These are phyloP conservation scores for Thalassiosira livingstoniorum DNA, from an alignment of 352 stramenopile species.

Conservation along the genomic window DNA sequence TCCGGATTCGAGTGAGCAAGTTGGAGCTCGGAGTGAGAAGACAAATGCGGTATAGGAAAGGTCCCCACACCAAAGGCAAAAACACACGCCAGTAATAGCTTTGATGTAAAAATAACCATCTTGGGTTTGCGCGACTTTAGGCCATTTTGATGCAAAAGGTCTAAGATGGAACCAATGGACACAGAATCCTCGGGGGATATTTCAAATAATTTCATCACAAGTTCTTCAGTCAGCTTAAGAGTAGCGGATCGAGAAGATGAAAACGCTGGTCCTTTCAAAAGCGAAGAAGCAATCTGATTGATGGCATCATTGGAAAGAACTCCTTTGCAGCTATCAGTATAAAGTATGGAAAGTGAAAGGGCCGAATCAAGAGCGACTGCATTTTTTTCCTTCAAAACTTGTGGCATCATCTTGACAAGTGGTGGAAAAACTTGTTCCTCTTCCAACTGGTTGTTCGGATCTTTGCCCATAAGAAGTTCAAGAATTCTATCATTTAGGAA, in stretches of 20 bases:
- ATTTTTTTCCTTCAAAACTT: constrained; percentile 79
- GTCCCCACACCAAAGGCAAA: constrained; percentile 73
- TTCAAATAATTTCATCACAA: constrained; percentile 84
- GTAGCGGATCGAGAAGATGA: constrained; percentile 74
- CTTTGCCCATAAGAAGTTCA: constrained; percentile 28
- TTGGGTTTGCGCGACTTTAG: constrained; percentile 84
- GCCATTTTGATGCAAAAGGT: constrained; percentile 75
- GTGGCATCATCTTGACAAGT: constrained; percentile 63
- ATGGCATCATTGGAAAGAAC: constrained; percentile 59
- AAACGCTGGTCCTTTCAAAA: constrained; percentile 82
- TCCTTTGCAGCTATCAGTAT: constrained; percentile 71
- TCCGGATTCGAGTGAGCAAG: constrained; percentile 80
- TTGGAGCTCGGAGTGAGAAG: constrained; percentile 66
- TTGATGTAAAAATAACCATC: constrained; percentile 70
- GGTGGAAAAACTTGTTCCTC: constrained; percentile 50
- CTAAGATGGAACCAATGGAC: constrained; percentile 73
- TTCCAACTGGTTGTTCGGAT: constrained; percentile 61
- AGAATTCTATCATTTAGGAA: constrained; percentile 66
- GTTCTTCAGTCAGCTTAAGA: constrained; percentile 54
- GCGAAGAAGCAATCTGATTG: constrained; percentile 58
- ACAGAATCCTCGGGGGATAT: constrained; percentile 64
- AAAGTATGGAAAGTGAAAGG: constrained; percentile 68
- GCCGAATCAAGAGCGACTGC: constrained; percentile 77
- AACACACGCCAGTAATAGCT: constrained; percentile 71
- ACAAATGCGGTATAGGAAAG: constrained; percentile 72